Percentiles rank a stretch among this genome's conserved stretches.
Evolutionary conservation across 1,139 yeast genomes (phyloP).

Genomic region (Kodamaea plutei): DNA sequence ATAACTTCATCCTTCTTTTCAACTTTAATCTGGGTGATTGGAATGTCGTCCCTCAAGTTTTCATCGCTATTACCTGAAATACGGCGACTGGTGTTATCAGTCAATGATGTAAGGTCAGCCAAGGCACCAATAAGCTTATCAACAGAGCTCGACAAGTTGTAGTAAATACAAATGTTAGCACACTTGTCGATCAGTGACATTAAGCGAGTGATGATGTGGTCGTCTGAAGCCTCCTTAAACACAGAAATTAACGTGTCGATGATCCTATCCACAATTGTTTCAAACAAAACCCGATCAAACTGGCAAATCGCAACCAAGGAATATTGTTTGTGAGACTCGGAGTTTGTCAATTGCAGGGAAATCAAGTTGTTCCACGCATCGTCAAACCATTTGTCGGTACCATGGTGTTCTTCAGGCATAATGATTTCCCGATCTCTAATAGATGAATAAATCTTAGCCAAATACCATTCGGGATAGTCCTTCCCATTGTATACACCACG

Average conservation of each 20-base stretch:
- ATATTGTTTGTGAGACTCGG: slow-evolving; percentile 11
- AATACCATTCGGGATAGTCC: slow-evolving; percentile 84
- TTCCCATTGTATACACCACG: slow-evolving; percentile 73
- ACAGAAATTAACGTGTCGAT: slow-evolving; percentile 70
- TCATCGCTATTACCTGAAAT: slow-evolving; percentile 17
- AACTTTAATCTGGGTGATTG: slow-evolving; percentile 45
- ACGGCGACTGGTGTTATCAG: slow-evolving; percentile 12
- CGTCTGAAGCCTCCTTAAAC: slow-evolving; percentile 86
- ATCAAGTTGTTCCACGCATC: slow-evolving; percentile 88
- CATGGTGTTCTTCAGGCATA: slow-evolving; percentile 96
- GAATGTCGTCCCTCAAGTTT: slow-evolving; percentile 41
- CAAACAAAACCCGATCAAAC: slow-evolving; percentile 71
- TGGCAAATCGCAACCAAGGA: slow-evolving; percentile 27
- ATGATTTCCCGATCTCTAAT: slow-evolving; percentile 86
- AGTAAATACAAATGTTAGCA: slow-evolving; percentile 68
- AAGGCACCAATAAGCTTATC: slow-evolving; percentile 64
- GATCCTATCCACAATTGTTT: slow-evolving; percentile 54
- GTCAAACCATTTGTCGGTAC: slow-evolving; percentile 84
- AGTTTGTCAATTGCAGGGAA: slow-evolving; percentile 38
- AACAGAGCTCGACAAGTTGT: slow-evolving; percentile 51
- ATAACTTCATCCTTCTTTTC: slow-evolving; percentile 51
- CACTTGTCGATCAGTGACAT: slow-evolving; percentile 85
- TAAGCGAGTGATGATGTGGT: slow-evolving; percentile 80
- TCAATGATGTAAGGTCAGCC: slow-evolving; percentile 59
- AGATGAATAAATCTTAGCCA: slow-evolving; percentile 74